A percentile compares a stretch with the other conserved stretches of the same genome.
Evolutionary conservation across 345 rosid genomes (phyloP).

Genomic region (Hibiscus syriacus): DNA sequence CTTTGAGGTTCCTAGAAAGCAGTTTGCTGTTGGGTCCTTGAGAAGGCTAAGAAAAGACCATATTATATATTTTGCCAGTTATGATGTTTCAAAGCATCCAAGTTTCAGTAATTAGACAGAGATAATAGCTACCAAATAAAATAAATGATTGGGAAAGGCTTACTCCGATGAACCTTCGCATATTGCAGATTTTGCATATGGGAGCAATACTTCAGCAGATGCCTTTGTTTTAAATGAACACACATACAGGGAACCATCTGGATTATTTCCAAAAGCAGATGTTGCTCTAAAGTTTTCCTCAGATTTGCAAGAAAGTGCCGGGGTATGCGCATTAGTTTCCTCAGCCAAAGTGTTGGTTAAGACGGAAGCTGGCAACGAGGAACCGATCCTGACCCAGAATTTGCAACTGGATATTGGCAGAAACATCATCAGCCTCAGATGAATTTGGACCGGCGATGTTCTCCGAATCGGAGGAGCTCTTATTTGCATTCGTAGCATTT

Average conservation of each 20-base stretch:
- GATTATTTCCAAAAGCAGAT: not conserved
- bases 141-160: not conserved
- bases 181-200: not conserved
- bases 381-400: not conserved
- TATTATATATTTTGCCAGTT: too few species aligned
- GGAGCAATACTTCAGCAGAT: not conserved
- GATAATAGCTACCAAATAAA: not conserved
- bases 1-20: too few species aligned
- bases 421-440: not conserved
- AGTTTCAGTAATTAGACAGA: too few species aligned
- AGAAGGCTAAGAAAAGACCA: too few species aligned
- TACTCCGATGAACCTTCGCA: not conserved
- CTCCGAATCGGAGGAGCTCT: not conserved
- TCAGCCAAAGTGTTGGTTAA: not conserved
- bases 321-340: not conserved
- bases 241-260: not conserved
- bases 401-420: not conserved
- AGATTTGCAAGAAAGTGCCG: not conserved
- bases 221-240: slow-evolving; percentile 1
- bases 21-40: too few species aligned
- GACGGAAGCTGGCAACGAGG: not conserved
- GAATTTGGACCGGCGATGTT: not conserved
- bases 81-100: too few species aligned
- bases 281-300: not conserved
- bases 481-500: not conserved